phyloP scores from a whole-genome alignment of 2,329 filamentous ascomycete species.

The Drechslerella coelobrocha region DNA sequence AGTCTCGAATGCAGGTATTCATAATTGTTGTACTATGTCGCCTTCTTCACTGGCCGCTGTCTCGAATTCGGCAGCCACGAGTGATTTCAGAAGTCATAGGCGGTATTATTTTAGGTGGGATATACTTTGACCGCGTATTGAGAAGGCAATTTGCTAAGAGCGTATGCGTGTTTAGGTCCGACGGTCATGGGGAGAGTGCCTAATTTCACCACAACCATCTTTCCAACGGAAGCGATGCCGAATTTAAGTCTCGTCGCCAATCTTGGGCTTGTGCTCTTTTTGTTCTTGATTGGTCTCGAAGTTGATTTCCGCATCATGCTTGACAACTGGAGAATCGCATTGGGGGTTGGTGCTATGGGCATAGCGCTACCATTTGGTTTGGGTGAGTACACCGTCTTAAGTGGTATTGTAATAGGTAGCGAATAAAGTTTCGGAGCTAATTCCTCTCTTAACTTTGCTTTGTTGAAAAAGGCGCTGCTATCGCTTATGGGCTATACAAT shows the following conservation, averaged over 20 bases:
- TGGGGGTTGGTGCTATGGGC: conserved; percentile 77
- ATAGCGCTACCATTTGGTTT: conserved; percentile 84
- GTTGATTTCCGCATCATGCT: conserved; percentile 79
- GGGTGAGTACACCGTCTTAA: conserved; percentile 62
- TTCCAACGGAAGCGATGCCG: conserved; percentile 76
- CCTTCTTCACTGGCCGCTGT: conserved; percentile 75
- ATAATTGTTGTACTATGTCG: conserved; percentile 80
- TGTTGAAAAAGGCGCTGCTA: conserved; percentile 61
- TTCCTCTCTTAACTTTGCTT: neutral
- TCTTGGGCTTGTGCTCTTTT: conserved; percentile 79
- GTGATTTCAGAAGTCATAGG: conserved; percentile 86
- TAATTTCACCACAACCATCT: conserved; percentile 76
- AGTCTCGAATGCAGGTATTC: conserved; percentile 63
- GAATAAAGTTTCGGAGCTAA: neutral
- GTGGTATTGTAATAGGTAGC: neutral
- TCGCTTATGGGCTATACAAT: conserved; percentile 81
- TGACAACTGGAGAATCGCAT: conserved; percentile 79
- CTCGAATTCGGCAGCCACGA: conserved; percentile 77
- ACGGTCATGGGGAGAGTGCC: conserved; percentile 88
- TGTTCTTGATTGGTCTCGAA: conserved; percentile 87
- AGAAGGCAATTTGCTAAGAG: neutral
- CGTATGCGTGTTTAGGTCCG: conserved; percentile 64
- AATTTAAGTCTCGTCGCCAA: conserved; percentile 80
- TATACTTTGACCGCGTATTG: neutral
- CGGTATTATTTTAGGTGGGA: conserved; percentile 70